Conservation (phyloP, 345 rosid genomes). For the Anacardium occidentale region DNA sequence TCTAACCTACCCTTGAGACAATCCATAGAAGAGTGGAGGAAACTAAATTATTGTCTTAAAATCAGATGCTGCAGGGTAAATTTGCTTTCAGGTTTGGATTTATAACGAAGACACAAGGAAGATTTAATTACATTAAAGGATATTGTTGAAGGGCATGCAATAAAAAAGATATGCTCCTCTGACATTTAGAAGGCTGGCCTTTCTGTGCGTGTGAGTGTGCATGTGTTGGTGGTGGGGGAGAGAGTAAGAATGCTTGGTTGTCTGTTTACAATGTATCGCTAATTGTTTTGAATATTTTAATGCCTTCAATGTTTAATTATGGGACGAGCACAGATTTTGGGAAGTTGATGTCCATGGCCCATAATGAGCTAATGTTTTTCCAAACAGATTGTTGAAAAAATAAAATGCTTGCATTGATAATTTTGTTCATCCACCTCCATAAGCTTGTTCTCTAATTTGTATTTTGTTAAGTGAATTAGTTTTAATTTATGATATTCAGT, state of each 20-base stretch:
- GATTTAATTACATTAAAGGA: constrained; percentile 49
- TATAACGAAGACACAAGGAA: constrained; percentile 46
- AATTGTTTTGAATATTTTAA: background rate
- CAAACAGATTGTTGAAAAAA: no score
- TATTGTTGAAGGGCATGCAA: constrained; percentile 53
- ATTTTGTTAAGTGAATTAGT: background rate
- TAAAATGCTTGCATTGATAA: background rate
- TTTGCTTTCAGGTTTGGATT: constrained; percentile 46
- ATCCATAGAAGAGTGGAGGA: constrained; percentile 78
- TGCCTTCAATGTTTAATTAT: background rate
- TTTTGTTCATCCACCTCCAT: background rate
- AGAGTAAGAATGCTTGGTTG: no score
- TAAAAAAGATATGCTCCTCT: constrained; percentile 49
- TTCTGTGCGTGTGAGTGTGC: no score
- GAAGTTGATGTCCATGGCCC: background rate
- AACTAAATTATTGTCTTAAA: constrained; percentile 61
- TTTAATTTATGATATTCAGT: background rate
- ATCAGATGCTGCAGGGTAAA: constrained; percentile 51
- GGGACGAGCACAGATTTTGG: background rate
- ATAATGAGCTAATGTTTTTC: background rate
- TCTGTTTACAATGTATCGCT: background rate
- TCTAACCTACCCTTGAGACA: constrained; percentile 56
- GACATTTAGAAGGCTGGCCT: background rate
- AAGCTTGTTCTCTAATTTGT: background rate
- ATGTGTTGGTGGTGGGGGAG: no score